Evolutionary conservation across 768 basidiomycete species (phyloP), one percentile per base, ranked within the genome.

Genomic region (Russula sp.): DNA sequence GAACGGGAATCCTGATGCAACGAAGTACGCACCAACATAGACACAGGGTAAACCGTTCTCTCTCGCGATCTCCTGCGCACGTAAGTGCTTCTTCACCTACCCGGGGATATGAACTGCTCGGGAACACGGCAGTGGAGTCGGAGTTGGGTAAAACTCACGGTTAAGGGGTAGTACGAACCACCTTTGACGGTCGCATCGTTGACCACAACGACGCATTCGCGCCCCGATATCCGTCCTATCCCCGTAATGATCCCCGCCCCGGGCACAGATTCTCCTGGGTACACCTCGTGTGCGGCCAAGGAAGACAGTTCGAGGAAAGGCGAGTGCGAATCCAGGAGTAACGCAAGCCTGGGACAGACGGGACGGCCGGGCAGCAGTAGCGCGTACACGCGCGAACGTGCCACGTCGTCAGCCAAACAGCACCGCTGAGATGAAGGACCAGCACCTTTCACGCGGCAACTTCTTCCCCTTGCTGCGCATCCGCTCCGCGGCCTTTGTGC

Each of bases 111-210:
- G 25, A 16, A 39, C 9, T 3, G 46, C 55, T 22, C 43, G 32
- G 46, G 14, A 63, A 38, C 29, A 14, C 25, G 32, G 41, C 51
- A 29, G n/a, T 22, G 9, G 13, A 11, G 43, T 42, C n/a, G 32
- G 32, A n/a, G 39, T 25, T 16, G 36, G 11, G 47, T 11, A 20
- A 32, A 1, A 69, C 78, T 60, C 63, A 84, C 90, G 16, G 91
- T 93, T 53, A 94, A 73, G 22, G 92, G 93, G 70, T 93, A 92
- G 72, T 96, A 96, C 0, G 90, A 90, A 8, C 93, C 93, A 14
- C 93, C 93, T 72, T 94, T 94, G 32, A 93, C 91, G 7, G 91
- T 93, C 36, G 93, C 87, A 70, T 98, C 94, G 72, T 97, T 98
- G n/a, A 91, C 88, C 5, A 96, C 86, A 5, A 98, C 74, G 65